Evolutionary conservation across 1,284 basidiomycete species (phyloP).

Genomic region (Stereum hirsutum): DNA sequence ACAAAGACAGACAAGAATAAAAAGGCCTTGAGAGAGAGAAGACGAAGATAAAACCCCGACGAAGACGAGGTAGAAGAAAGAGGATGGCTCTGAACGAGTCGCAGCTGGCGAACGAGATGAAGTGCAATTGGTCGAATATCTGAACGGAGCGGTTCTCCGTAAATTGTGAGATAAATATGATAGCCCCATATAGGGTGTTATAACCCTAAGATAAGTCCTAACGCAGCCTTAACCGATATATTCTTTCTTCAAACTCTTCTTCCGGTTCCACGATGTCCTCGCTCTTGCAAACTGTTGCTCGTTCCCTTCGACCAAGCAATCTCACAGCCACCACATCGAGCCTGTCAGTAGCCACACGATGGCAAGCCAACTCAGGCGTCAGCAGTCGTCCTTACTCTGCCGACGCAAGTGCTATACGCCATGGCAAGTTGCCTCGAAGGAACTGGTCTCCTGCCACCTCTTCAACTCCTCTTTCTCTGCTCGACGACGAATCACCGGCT

Average conservation of each 20-base stretch:
- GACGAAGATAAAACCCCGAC: slow-evolving; percentile 15
- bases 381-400: slow-evolving; percentile 15
- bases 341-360: slow-evolving; percentile 9
- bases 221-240: no score
- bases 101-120: no score
- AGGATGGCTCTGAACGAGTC: no score
- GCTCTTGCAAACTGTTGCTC: slow-evolving; percentile 10
- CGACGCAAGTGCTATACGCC: no score
- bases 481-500: slow-evolving; percentile 48
- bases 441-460: slow-evolving; percentile 41
- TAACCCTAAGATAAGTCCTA: no score
- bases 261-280: not conserved
- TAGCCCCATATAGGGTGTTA: no score
- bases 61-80: no score
- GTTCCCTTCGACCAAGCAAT: slow-evolving; percentile 6
- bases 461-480: slow-evolving; percentile 41
- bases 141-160: no score
- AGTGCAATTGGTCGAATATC: no score
- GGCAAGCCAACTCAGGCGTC: slow-evolving; percentile 19
- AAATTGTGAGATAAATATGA: no score
- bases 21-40: slow-evolving; percentile 10
- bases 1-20: slow-evolving; percentile 11
- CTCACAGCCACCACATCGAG: slow-evolving; percentile 6
- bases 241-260: no score
- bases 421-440: no score